Evolutionary conservation across 352 stramenopile genomes (phyloP), one percentile per base, ranked within the genome.

Genomic region (Pythium rhizo-oryzae): DNA sequence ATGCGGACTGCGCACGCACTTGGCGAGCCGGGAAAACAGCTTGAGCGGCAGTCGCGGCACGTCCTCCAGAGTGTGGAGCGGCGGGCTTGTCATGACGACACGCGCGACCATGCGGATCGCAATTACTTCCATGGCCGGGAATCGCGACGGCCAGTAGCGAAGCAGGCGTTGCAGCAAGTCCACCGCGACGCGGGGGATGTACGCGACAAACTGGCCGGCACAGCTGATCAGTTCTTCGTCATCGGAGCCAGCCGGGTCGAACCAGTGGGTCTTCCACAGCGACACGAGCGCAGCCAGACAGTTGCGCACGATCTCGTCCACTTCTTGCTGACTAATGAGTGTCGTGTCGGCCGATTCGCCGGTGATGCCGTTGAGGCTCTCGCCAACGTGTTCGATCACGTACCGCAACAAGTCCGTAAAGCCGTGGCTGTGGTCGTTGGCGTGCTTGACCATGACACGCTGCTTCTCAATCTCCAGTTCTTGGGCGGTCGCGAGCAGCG

Each of bases 381-480:
- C 86, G 47, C 83, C 79, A 11, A 92, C 71, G 51, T 94, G 88
- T 62, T 96, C 88, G 41, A 96, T 93, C 25, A 71, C 87, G 65
- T 93, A 96, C 12, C 86, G 85, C 28, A 96, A 68, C 70, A 96
- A 65, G 61, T 96, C 88, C 0, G 82, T 92, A 54, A 93, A 93
- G 46, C 85, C 80, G 63, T 96, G 84, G 69, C 86, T 81, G 63
- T 96, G 88, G 69, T 96, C 88, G 59, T 84, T 85, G 58, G 62
- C 64, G 69, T 90, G 72, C 67, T 92, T 78, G 43, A 69, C 56
- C 39, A 88, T 84, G 8, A 82, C 80, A 1, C 75, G 74, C 15
- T 65, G 79, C 65, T 85, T 81, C 59, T 96, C 88, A 9, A 91
- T 85, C 23, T 84, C 87, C 16, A 83, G 67, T 7, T 59, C 70